A percentile compares a stretch with the other conserved stretches of the same genome.
phyloP scores from a whole-genome alignment of 441 rosid species.

The Daphne laureola region DNA sequence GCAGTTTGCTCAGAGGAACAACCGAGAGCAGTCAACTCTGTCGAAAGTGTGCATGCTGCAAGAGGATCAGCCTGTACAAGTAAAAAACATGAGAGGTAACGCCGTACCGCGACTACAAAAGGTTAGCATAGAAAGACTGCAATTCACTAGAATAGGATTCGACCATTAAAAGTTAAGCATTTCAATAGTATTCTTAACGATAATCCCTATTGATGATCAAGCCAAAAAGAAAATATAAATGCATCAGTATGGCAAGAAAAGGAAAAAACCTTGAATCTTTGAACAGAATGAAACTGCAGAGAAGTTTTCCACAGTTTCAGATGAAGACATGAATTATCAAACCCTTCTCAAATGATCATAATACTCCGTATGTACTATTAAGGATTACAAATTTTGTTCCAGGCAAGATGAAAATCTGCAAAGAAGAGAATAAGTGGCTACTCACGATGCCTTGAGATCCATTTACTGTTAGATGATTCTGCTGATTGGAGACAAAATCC shows the following conservation, averaged over 20 bases:
- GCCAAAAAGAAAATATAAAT: neutral
- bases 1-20: constrained; percentile 24
- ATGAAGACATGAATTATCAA: too few species aligned
- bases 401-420: neutral
- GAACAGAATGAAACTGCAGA: too few species aligned
- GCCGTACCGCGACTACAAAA: neutral
- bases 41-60: constrained; percentile 24
- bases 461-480: constrained; percentile 30
- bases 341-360: too few species aligned
- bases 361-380: neutral
- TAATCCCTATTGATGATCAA: neutral
- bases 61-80: constrained; percentile 36
- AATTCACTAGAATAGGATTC: too few species aligned
- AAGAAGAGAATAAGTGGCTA: neutral
- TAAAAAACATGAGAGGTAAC: constrained; percentile 13
- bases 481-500: constrained; percentile 33
- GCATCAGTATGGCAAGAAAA: constrained; percentile 22
- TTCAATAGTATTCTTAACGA: too few species aligned
- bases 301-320: too few species aligned
- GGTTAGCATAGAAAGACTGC: neutral
- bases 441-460: constrained; percentile 14
- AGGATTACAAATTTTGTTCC: neutral
- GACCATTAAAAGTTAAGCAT: too few species aligned
- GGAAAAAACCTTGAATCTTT: too few species aligned
- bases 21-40: constrained; percentile 26